Base-by-base conservation (phyloP, 2,329 filamentous ascomycete genomes). In the Claviceps cyperi region DNA sequence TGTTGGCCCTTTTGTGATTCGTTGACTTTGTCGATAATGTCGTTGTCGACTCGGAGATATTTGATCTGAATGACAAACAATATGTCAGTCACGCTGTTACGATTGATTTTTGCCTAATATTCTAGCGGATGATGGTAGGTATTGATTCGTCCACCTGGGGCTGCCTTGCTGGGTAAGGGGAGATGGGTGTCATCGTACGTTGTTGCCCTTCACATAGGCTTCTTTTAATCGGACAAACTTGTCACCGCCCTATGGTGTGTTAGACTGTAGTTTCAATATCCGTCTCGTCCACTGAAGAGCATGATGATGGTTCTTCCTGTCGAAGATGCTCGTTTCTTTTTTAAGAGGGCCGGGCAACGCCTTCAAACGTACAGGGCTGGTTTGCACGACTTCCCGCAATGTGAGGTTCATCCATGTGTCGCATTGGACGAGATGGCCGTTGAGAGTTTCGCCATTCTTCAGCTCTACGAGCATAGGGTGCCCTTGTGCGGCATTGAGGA, bases 351-450 rank as follows among this genome's bases (percentile, higher is more conserved):
- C 28, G 9, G 24, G 28, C 28, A 32, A 32, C 28, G 28, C 28
- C 2, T 40, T 47, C 11, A 9, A 15, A 48, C 74, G 48, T 69
- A 84, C 81, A 22, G 91, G 83, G 64, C 85, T 95, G 17, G 92
- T 97, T 69, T 97, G 91, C 37, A 97, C 87, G 21, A 98, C 94
- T 67, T 97, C 92, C 68, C 92, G 94, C 57, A 98, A 71, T 2
- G 91, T 97, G 59, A 98, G 73, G 71, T 98, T 98, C 92, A 98
- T 98, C 89, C 92, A 98, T 46, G 91, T 98, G 68, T 98, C 92
- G 80, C 91, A 98, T 67, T 84, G 88, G 66, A 96, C 85, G 52
- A 98, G 75, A 64, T 96, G 89, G 55, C 92, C 92, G 70, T 97
- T 98, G 53, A 98, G 78, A 0, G 92, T 97, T 70, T 98, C 90